Conservation (phyloP, 2,329 filamentous ascomycete species). For the Ophiostoma australiae region DNA sequence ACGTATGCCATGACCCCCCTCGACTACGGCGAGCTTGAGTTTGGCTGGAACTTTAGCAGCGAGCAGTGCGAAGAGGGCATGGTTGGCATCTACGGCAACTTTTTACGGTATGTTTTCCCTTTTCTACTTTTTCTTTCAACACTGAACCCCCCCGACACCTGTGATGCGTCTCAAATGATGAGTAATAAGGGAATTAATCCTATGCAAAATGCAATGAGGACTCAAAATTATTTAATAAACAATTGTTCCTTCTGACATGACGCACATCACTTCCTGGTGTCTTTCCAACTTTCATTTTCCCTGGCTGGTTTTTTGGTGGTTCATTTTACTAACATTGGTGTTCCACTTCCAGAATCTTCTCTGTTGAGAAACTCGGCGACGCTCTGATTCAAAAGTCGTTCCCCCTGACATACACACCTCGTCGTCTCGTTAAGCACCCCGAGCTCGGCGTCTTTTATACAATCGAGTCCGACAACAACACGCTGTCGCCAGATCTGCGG, state of each 20-base stretch:
- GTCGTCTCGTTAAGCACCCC: slow-evolving; percentile 80
- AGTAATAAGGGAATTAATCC: slow-evolving; percentile 48
- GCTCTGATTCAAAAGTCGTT: slow-evolving; percentile 84
- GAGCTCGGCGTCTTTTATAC: slow-evolving; percentile 88
- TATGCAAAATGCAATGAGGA: slow-evolving; percentile 52
- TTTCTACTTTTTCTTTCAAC: slow-evolving; percentile 27
- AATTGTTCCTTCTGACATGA: slow-evolving; percentile 97
- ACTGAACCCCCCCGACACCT: not conserved
- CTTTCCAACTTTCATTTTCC: slow-evolving; percentile 9
- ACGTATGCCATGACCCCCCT: slow-evolving; percentile 89
- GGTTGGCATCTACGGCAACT: slow-evolving; percentile 87
- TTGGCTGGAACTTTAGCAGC: slow-evolving; percentile 94
- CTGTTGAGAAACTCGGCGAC: slow-evolving; percentile 77
- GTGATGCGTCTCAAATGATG: slow-evolving; percentile 48
- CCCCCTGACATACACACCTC: slow-evolving; percentile 82
- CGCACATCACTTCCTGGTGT: slow-evolving; percentile 26
- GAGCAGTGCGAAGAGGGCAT: slow-evolving; percentile 91
- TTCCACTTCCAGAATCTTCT: slow-evolving; percentile 64
- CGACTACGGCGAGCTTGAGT: slow-evolving; percentile 82
- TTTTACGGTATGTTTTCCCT: slow-evolving; percentile 61
- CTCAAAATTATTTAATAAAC: slow-evolving; percentile 51
- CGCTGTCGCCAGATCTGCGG: slow-evolving; percentile 72
- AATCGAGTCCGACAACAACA: slow-evolving; percentile 89
- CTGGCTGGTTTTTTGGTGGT: not conserved
- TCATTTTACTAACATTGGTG: slow-evolving; percentile 34